Base-by-base conservation (phyloP, 2,329 filamentous ascomycete genomes). In the Colletotrichum zoysiae region DNA sequence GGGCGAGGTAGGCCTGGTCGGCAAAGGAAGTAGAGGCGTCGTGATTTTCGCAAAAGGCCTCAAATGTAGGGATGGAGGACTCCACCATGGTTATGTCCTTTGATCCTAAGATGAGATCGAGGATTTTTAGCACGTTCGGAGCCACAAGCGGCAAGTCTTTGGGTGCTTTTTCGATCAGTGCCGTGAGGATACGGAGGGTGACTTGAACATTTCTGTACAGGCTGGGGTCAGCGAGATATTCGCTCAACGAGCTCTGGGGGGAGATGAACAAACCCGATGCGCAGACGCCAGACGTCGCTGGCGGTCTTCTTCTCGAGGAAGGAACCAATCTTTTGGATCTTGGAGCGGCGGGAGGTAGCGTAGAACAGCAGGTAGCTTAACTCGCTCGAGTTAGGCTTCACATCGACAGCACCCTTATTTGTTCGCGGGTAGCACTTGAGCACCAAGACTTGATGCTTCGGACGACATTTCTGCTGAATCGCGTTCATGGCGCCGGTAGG, bases 281-380 rank as follows among this genome's bases (percentile, higher is more conserved):
- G 91, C 81, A 90, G 89, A 79, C 93, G 93, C 90, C 92, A 97
- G 75, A 98, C 94, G 85, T 99, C 96, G 78, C 91, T 92, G 73
- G 93, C 93, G 30, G 94, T 96, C 85, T 95, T 94, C 86, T 95
- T 97, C 85, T 98, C 95, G 75, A 99, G 87, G 80, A 98, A 99
- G 77, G 91, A 91, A 81, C 94, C 95, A 76, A 99, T 95, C 84
- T 99, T 99, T 79, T 96, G 94, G 77, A 98, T 91, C 87, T 98
- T 99, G 83, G 93, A 95, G 75, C 94, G 91, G 73, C 95, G 93
- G 77, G 95, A 97, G 79, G 93, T 97, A 73, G 94, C 95, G 86
- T 99, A 98, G 87, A 97, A 98, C 66, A 98, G 90, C 75, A 99
- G 89, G 81, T 98, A 98, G 83, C 94, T 97, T 74, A 99, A 90